These are phyloP conservation scores for Ulota crispa DNA, from an alignment of 225 moss, liverwort and hornwort genomes.

Conservation along the genomic window DNA sequence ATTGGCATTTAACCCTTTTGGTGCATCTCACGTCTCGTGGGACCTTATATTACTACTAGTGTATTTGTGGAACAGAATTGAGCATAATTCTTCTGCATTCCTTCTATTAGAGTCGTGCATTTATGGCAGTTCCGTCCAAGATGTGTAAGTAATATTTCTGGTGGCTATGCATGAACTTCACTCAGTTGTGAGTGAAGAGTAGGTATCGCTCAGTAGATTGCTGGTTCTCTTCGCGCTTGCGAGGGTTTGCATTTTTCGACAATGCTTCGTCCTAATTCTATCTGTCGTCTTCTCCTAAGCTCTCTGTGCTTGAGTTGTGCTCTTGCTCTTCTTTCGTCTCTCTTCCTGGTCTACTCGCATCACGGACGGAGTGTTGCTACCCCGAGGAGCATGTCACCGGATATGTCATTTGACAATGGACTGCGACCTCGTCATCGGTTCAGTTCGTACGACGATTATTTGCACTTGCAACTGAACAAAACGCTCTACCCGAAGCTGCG, in stretches of 20 bases:
- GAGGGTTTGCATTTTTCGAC: slow-evolving; percentile 10
- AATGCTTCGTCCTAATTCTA: slow-evolving; percentile 29
- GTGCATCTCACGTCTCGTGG: neutral
- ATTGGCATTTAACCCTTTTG: neutral
- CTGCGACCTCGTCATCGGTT: slow-evolving; percentile 42
- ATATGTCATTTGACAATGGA: slow-evolving; percentile 10
- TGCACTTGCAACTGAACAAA: slow-evolving; percentile 55
- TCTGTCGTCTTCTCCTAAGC: slow-evolving; percentile 9
- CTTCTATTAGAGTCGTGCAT: neutral
- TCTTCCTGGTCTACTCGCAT: slow-evolving; percentile 24
- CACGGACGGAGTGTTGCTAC: neutral
- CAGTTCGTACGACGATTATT: slow-evolving; percentile 47
- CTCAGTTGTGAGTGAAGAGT: neutral
- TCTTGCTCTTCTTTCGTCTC: slow-evolving; percentile 35
- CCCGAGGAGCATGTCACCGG: neutral
- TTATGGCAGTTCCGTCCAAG: slow-evolving; percentile 3
- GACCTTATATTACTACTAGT: neutral
- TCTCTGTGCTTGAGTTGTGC: slow-evolving; percentile 22
- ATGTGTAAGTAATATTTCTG: neutral
- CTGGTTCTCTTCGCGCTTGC: neutral
- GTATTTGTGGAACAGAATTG: neutral
- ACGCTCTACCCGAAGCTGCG: slow-evolving; percentile 38
- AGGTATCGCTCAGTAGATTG: neutral
- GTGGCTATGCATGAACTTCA: neutral
- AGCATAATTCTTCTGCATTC: neutral